These are phyloP conservation scores for Chlamydomonas asymmetrica DNA, from an alignment of 139 green algal species.

Conservation along the genomic window DNA sequence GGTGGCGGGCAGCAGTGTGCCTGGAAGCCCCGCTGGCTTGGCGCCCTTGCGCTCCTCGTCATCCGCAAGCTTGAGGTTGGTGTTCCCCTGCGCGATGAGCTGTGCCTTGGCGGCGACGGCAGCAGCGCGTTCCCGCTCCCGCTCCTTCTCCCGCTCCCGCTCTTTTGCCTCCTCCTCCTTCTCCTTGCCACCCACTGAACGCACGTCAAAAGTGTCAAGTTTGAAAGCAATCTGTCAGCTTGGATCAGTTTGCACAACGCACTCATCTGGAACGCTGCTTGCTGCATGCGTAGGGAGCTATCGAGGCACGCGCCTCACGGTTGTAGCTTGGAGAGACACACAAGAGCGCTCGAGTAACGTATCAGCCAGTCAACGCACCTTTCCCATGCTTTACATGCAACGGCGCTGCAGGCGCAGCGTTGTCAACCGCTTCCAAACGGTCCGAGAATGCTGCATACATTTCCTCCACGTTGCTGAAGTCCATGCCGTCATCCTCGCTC, in stretches of 20 bases:
- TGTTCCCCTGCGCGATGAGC: conserved; percentile 73
- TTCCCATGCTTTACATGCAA: no score
- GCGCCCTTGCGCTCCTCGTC: conserved; percentile 24
- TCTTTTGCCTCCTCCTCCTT: conserved; percentile 51
- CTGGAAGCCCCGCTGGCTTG: no score
- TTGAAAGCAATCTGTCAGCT: no score
- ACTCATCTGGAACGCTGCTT: no score
- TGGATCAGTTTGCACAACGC: no score
- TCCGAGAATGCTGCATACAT: conserved; percentile 77
- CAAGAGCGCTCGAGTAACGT: no score
- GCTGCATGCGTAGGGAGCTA: background rate
- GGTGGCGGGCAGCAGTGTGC: no score
- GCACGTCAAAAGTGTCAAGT: background rate
- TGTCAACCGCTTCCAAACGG: conserved; percentile 66
- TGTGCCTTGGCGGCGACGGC: conserved; percentile 77
- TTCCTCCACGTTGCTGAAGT: conserved; percentile 67
- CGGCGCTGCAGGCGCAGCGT: conserved; percentile 32
- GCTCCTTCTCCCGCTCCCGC: conserved; percentile 63
- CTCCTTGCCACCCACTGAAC: conserved; percentile 22
- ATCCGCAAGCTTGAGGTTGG: conserved; percentile 30
- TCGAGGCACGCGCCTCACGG: background rate
- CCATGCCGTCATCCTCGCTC: conserved; percentile 38
- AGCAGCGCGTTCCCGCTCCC: conserved; percentile 72
- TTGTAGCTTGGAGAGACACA: no score
- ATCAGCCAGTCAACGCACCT: no score